A percentile compares a stretch with the other conserved stretches of the same genome.
phyloP scores from a whole-genome alignment of 2,329 filamentous ascomycete genomes.

The Fusarium stilboides region DNA sequence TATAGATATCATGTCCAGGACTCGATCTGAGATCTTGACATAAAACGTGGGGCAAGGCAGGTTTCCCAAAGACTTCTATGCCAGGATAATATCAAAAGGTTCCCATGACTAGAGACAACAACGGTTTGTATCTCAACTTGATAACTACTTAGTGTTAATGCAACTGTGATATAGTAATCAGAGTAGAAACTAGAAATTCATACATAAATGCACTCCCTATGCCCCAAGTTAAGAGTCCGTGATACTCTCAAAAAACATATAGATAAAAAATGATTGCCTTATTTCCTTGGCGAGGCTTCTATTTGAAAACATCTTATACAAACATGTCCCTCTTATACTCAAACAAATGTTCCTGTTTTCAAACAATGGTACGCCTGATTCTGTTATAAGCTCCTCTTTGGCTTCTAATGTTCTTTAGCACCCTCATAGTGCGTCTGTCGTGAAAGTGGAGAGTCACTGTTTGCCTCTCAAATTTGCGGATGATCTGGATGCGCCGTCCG shows the following conservation, averaged over 20 bases:
- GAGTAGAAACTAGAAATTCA: too few species aligned
- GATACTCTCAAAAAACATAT: constrained; percentile 1
- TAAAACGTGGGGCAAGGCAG: too few species aligned
- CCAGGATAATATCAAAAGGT: too few species aligned
- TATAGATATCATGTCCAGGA: too few species aligned
- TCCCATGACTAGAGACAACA: too few species aligned
- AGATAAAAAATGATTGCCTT: constrained; percentile 10
- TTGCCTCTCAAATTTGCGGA: constrained; percentile 43
- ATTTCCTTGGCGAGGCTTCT: constrained; percentile 2
- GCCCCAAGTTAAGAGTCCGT: constrained; percentile 3
- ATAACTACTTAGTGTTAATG: too few species aligned
- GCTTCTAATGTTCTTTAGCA: constrained; percentile 21
- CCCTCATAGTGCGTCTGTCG: constrained; percentile 34
- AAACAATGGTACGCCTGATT: constrained; percentile 24
- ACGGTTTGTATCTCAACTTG: too few species aligned
- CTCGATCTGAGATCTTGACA: too few species aligned
- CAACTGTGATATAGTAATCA: too few species aligned
- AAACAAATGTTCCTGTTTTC: constrained; percentile 27
- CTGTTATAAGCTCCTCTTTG: constrained; percentile 17
- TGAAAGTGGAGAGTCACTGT: constrained; percentile 38
- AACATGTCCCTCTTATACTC: constrained; percentile 20
- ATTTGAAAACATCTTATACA: constrained; percentile 27
- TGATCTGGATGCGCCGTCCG: constrained; percentile 49
- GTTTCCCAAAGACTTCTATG: too few species aligned
- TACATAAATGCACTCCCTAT: too few species aligned